Conservation (phyloP, 331 rosid genomes). For the Ulmus americana region DNA sequence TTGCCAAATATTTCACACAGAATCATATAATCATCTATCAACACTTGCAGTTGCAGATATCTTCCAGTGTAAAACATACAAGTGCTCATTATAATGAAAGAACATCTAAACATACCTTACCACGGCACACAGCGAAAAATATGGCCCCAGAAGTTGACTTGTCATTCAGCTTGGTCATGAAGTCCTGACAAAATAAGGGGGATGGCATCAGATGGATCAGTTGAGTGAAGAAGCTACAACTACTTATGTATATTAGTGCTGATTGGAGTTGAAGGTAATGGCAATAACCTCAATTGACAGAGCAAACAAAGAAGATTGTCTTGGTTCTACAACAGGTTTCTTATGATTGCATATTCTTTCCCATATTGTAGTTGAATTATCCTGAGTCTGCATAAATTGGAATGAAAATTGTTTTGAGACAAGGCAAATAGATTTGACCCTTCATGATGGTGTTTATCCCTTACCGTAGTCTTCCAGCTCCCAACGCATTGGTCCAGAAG, state of each 20-base stretch:
- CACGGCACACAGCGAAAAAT: constrained; percentile 95
- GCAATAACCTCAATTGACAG: constrained; percentile 64
- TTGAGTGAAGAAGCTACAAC: constrained; percentile 18
- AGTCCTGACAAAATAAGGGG: constrained; percentile 52
- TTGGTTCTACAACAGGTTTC: constrained; percentile 91
- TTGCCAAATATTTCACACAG: too few species aligned
- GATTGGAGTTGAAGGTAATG: constrained; percentile 19
- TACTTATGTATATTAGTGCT: constrained; percentile 12
- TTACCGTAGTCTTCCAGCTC: constrained; percentile 80
- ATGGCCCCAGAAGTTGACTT: constrained; percentile 79
- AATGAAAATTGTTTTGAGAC: constrained; percentile 3
- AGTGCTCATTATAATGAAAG: constrained; percentile 12
- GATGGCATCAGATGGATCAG: constrained; percentile 15
- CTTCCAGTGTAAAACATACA: constrained; percentile 11
- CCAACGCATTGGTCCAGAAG: constrained; percentile 74
- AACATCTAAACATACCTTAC: constrained; percentile 58
- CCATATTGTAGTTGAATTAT: constrained; percentile 75
- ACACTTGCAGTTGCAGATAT: constrained; percentile 19
- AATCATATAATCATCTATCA: neutral
- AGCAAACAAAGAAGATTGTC: constrained; percentile 74
- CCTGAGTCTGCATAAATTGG: constrained; percentile 50
- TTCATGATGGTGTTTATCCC: constrained; percentile 17
- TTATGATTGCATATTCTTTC: constrained; percentile 85
- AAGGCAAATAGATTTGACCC: constrained; percentile 19
- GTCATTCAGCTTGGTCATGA: constrained; percentile 73